These are phyloP conservation scores for Aspergillus pseudotamarii DNA, from an alignment of 2,329 filamentous ascomycete species.

Conservation along the genomic window DNA sequence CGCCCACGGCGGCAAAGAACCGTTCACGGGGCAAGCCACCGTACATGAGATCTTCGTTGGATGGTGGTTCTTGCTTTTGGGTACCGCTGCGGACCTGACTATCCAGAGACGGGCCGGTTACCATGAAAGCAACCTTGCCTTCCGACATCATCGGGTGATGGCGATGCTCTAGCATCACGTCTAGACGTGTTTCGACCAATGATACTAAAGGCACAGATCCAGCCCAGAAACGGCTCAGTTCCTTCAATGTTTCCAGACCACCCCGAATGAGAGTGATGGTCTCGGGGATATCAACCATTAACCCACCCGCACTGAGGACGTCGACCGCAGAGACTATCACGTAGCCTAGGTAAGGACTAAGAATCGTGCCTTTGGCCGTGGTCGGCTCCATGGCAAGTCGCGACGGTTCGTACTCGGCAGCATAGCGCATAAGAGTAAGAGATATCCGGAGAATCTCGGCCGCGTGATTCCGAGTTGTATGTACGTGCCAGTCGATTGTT, in stretches of 20 bases:
- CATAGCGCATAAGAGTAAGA: constrained; percentile 26
- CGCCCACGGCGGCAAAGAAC: constrained; percentile 36
- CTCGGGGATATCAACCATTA: constrained; percentile 53
- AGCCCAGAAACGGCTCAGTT: constrained; percentile 63
- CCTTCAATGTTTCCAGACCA: constrained; percentile 58
- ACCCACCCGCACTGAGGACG: constrained; percentile 64
- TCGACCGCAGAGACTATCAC: constrained; percentile 67
- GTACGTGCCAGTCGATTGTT: constrained; percentile 50
- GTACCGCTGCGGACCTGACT: constrained; percentile 36
- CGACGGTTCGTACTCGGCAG: constrained; percentile 26
- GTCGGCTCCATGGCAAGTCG: constrained; percentile 20
- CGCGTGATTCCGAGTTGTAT: constrained; percentile 56
- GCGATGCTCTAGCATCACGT: constrained; percentile 45
- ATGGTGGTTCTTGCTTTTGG: constrained; percentile 20
- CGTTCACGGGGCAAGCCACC: constrained; percentile 31
- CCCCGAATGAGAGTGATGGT: constrained; percentile 59
- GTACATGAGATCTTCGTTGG: constrained; percentile 49
- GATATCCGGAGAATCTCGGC: constrained; percentile 54
- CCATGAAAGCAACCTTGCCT: constrained; percentile 41
- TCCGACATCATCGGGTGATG: constrained; percentile 35
- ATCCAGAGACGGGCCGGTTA: constrained; percentile 42
- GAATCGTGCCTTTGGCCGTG: constrained; percentile 44
- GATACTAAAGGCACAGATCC: constrained; percentile 56
- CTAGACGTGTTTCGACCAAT: constrained; percentile 52
- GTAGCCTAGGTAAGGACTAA: constrained; percentile 65